Conservation (phyloP, 2,329 filamentous ascomycete genomes). For the Decorospora gaudefroyi region DNA sequence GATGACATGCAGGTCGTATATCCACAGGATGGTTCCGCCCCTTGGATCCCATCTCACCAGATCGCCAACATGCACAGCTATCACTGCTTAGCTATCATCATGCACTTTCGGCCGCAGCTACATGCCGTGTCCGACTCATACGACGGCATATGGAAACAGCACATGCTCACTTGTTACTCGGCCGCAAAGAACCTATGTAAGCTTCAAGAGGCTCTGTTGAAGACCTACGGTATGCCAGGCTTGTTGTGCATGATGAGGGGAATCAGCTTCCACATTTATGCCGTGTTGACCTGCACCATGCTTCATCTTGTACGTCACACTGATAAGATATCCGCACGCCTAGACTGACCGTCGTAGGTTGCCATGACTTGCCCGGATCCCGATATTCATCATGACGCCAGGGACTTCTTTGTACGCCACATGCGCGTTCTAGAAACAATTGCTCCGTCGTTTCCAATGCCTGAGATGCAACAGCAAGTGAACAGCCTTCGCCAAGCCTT, state of each 20-base stretch:
- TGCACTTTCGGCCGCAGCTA: conserved; percentile 86
- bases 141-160: conserved; percentile 80
- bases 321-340: not conserved
- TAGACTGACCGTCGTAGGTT: conserved; percentile 62
- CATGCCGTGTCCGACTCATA: conserved; percentile 73
- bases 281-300: conserved; percentile 86
- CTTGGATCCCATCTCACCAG: conserved; percentile 85
- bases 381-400: conserved; percentile 80
- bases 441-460: conserved; percentile 81
- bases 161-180: conserved; percentile 83
- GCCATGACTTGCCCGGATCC: conserved; percentile 92
- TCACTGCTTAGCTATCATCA: conserved; percentile 81
- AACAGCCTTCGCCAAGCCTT: conserved; percentile 88
- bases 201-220: conserved; percentile 80
- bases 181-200: conserved; percentile 85
- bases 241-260: conserved; percentile 91
- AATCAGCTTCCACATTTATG: conserved; percentile 95
- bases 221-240: conserved; percentile 75
- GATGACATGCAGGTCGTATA: conserved; percentile 77
- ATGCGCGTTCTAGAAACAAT: conserved; percentile 92
- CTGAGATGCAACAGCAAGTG: conserved; percentile 87
- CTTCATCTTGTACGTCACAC: conserved; percentile 78
- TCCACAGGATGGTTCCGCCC: conserved; percentile 75
- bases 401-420: conserved; percentile 87
- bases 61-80: conserved; percentile 89